These are phyloP conservation scores for Hyaloperonospora brassicae DNA, from an alignment of 352 stramenopile genomes.

Conservation along the genomic window DNA sequence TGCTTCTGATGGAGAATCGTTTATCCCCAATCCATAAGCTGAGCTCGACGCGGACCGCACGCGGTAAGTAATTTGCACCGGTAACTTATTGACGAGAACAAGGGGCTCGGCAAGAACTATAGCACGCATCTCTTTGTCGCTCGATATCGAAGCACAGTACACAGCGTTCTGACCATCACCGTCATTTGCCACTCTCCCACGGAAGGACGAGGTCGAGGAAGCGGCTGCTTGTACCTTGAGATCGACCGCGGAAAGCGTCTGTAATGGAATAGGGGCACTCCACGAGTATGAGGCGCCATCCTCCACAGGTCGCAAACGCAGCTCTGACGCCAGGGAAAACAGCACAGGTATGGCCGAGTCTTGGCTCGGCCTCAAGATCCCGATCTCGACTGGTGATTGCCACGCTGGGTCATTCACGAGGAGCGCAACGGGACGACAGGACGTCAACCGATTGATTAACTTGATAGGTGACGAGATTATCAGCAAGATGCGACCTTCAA, in stretches of 20 bases:
- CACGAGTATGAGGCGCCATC: constrained; percentile 40
- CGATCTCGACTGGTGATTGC: constrained; percentile 63
- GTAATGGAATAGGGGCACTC: constrained; percentile 71
- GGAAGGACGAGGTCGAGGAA: constrained; percentile 19
- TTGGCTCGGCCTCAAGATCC: constrained; percentile 42
- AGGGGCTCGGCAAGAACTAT: constrained; percentile 63
- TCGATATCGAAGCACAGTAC: constrained; percentile 56
- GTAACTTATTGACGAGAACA: constrained; percentile 74
- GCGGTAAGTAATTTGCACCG: constrained; percentile 50
- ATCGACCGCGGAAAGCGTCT: constrained; percentile 50
- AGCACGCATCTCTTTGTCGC: constrained; percentile 60
- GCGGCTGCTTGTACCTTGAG: constrained; percentile 55
- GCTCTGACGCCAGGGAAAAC: constrained; percentile 54
- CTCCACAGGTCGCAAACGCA: constrained; percentile 51
- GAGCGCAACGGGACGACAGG: constrained; percentile 49
- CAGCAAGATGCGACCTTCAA: constrained; percentile 72
- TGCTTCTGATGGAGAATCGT: constrained; percentile 23
- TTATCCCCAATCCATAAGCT: constrained; percentile 25
- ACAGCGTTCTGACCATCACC: constrained; percentile 35
- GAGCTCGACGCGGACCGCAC: constrained; percentile 37
- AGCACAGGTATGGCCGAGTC: constrained; percentile 66
- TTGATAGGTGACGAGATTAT: constrained; percentile 77
- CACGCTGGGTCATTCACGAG: constrained; percentile 79
- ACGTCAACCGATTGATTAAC: constrained; percentile 55
- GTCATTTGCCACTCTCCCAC: constrained; percentile 15